phyloP scores from a whole-genome alignment of 345 rosid genomes.

The Erodium maritimum region DNA sequence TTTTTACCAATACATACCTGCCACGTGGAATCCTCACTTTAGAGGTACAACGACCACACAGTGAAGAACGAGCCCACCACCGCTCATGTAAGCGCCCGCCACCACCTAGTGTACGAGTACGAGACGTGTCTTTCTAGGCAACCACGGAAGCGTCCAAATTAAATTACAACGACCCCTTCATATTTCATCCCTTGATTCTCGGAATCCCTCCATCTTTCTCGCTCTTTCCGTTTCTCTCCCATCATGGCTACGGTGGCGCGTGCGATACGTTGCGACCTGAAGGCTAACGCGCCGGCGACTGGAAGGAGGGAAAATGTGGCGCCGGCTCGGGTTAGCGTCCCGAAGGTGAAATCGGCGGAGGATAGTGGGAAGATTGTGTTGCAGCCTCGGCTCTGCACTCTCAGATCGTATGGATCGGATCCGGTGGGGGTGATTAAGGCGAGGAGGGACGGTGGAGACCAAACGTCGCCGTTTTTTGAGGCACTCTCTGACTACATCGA shows the following conservation, averaged over 20 bases:
- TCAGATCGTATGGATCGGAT: conserved; percentile 77
- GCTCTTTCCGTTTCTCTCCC: background rate
- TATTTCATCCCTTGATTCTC: background rate
- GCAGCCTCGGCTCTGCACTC: conserved; percentile 77
- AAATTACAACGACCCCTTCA: background rate
- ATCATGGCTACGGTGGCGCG: conserved; percentile 55
- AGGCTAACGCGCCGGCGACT: conserved; percentile 3
- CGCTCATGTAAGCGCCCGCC: too few relatives aligned
- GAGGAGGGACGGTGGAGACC: conserved; percentile 27
- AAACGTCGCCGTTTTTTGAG: conserved; percentile 54
- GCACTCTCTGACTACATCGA: conserved; percentile 75
- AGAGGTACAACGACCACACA: too few relatives aligned
- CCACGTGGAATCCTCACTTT: too few relatives aligned
- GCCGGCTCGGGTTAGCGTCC: conserved; percentile 18
- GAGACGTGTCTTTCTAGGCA: conserved; percentile 4
- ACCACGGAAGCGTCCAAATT: conserved; percentile 2
- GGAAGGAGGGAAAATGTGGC: conserved; percentile 14
- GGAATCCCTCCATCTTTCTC: background rate
- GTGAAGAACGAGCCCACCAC: too few relatives aligned
- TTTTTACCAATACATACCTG: too few relatives aligned
- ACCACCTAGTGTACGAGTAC: too few relatives aligned
- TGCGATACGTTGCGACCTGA: conserved; percentile 25
- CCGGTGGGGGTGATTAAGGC: conserved; percentile 29
- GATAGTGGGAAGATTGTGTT: conserved; percentile 53
- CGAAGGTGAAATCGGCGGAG: conserved; percentile 22